These are phyloP conservation scores for Aspergillus persii DNA, from an alignment of 2,329 filamentous ascomycete species.

Conservation along the genomic window DNA sequence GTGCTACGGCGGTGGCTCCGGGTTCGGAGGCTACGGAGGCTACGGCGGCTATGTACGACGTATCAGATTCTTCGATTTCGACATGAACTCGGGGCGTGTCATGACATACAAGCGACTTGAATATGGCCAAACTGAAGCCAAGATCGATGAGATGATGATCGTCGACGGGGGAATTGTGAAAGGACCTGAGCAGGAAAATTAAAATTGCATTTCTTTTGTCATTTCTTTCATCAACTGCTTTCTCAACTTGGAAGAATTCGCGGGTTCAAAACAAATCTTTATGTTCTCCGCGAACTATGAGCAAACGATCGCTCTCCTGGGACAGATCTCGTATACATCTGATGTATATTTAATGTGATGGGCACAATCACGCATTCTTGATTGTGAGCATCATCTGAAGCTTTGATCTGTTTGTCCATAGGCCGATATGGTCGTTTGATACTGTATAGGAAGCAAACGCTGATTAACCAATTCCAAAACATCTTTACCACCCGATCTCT, in stretches of 20 bases:
- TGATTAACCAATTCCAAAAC: not conserved
- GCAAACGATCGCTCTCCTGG: not conserved
- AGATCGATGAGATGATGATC: constrained; percentile 60
- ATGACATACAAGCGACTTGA: constrained; percentile 91
- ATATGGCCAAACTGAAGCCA: constrained; percentile 53
- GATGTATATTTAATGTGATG: not conserved
- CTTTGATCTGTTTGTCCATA: not conserved
- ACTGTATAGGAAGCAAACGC: not conserved
- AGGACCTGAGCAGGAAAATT: constrained; percentile 18
- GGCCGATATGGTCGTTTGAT: not conserved
- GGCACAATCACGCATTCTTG: not conserved
- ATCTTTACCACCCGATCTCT: not conserved
- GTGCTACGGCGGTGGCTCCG: constrained; percentile 91
- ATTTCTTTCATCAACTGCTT: not conserved
- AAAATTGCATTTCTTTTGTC: not conserved
- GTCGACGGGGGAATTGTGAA: constrained; percentile 58
- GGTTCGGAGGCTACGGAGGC: constrained; percentile 92
- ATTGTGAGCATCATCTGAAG: not conserved
- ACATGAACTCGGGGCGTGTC: constrained; percentile 85
- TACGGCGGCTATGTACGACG: constrained; percentile 83
- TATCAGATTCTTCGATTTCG: constrained; percentile 85
- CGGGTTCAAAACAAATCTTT: not conserved
- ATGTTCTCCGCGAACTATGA: not conserved
- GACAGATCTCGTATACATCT: not conserved
- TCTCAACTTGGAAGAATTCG: not conserved